A percentile compares a stretch with the other conserved stretches of the same genome.
Evolutionary conservation across 352 stramenopile genomes (phyloP).

Genomic region (Globisporangium camurandrum): DNA sequence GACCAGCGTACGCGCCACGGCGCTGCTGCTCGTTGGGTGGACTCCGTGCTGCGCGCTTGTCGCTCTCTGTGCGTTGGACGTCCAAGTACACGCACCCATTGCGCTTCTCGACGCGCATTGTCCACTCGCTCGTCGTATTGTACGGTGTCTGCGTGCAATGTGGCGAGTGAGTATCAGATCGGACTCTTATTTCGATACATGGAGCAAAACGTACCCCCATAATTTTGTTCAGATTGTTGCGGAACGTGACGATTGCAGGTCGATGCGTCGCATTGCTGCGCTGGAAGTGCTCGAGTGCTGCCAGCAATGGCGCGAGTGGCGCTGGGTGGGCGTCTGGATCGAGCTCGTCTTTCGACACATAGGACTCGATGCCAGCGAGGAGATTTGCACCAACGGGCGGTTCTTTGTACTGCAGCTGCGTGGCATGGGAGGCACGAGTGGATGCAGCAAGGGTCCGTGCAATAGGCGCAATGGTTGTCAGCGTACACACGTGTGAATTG

Average conservation of each 20-base stretch:
- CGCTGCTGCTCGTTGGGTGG: slow-evolving; percentile 37
- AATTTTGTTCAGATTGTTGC: slow-evolving; percentile 85
- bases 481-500: neutral
- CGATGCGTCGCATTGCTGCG: slow-evolving; percentile 12
- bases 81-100: slow-evolving; percentile 56
- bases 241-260: slow-evolving; percentile 63
- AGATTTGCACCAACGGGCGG: slow-evolving; percentile 39
- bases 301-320: slow-evolving; percentile 41
- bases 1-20: slow-evolving; percentile 56
- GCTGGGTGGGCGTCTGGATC: slow-evolving; percentile 34
- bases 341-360: slow-evolving; percentile 41
- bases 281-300: slow-evolving; percentile 38
- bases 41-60: slow-evolving; percentile 35
- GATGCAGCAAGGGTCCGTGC: slow-evolving; percentile 1
- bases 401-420: slow-evolving; percentile 25
- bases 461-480: no score
- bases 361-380: slow-evolving; percentile 47
- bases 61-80: slow-evolving; percentile 35
- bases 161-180: neutral
- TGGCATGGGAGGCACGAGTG: neutral
- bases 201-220: slow-evolving; percentile 36
- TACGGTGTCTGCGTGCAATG: slow-evolving; percentile 46
- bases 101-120: slow-evolving; percentile 45
- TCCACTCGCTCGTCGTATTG: slow-evolving; percentile 70
- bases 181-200: neutral